Base-by-base conservation (phyloP, 106 monocot genomes). In the Chionographis japonica region DNA sequence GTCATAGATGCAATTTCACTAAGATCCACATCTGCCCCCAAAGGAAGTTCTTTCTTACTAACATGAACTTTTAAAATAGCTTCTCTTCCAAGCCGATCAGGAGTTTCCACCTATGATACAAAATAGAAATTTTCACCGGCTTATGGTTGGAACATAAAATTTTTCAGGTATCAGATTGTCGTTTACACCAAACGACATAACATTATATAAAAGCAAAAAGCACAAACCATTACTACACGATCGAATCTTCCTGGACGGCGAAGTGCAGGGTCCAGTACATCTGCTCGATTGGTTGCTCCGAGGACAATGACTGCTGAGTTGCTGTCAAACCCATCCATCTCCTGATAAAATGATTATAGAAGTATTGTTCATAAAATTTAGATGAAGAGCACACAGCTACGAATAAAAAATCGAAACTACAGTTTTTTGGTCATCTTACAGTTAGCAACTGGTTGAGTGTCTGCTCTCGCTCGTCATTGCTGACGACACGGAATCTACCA, bases 301-400 rank as follows among this genome's bases (percentile, higher is more conserved):
- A 98, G 92, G 40, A 98, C 92, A 60, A 98, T 98, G 63, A 98
- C 97, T 40, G 90, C 85, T 54, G 97, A 82, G 52, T 81, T 98
- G 74, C 92, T 98, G 56, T 98, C 97, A 83, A 98, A 98, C 54
- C 97, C 97, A 83, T 98, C 97, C 97, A 98, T 98, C 81, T 98
- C 95, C 95, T 97, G 72, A 72, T 18, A 67, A 27, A 52, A 50
- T 16, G 4, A 57, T 60, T 16, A 60, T 17, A 6, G n/a, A 58
- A 16, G 12, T 20, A 57, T 35, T 15, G 54, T 6, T 36, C 37
- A 40, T 9, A 46, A 5, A 46, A 46, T 46, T 46, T 6, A 43
- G n/a, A 7, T 57, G 37, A 18, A 51, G 19, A 41, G 27, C 7
- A 4, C 50, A 50, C 36, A 6, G 14, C 17, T 57, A 5, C 43